These are phyloP conservation scores for Didymella arachidicola DNA, from an alignment of 2,329 filamentous ascomycete genomes.

Conservation along the genomic window DNA sequence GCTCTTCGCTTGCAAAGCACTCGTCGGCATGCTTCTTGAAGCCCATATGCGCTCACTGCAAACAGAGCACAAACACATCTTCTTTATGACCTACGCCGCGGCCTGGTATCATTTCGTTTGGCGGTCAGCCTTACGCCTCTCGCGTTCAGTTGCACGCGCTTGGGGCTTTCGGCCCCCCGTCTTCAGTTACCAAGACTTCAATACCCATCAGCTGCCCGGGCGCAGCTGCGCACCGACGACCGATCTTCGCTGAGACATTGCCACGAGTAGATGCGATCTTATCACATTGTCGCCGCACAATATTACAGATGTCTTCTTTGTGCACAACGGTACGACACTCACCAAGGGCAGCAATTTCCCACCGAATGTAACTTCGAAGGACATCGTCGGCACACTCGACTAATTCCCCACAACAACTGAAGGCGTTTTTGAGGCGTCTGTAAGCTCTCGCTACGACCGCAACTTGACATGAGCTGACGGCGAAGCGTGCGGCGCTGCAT, in stretches of 20 bases:
- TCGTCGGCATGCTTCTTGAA: neutral
- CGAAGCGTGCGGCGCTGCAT: conserved; percentile 24
- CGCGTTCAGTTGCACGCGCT: conserved; percentile 7
- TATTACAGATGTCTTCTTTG: neutral
- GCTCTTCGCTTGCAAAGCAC: neutral
- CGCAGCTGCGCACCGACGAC: neutral
- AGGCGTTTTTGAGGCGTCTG: conserved; percentile 19
- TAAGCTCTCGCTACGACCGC: conserved; percentile 25
- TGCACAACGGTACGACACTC: neutral
- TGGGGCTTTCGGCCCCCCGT: conserved; percentile 2
- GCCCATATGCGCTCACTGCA: neutral
- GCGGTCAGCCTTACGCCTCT: conserved; percentile 17
- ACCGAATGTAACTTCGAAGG: neutral
- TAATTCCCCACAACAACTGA: conserved; percentile 1
- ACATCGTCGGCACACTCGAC: neutral
- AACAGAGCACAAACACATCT: neutral
- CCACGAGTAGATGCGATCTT: neutral
- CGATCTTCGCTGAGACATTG: conserved; percentile 1
- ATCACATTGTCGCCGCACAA: neutral
- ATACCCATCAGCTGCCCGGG: neutral
- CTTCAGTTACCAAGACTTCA: conserved; percentile 1
- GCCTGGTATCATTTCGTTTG: conserved; percentile 4
- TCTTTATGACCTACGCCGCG: conserved; percentile 7
- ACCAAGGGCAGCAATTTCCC: neutral
- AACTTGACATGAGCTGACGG: conserved; percentile 17